Evolutionary conservation across 2,329 filamentous ascomycete species (phyloP), one percentile per base, ranked within the genome.

Genomic region (Salinomyces thailandicus): DNA sequence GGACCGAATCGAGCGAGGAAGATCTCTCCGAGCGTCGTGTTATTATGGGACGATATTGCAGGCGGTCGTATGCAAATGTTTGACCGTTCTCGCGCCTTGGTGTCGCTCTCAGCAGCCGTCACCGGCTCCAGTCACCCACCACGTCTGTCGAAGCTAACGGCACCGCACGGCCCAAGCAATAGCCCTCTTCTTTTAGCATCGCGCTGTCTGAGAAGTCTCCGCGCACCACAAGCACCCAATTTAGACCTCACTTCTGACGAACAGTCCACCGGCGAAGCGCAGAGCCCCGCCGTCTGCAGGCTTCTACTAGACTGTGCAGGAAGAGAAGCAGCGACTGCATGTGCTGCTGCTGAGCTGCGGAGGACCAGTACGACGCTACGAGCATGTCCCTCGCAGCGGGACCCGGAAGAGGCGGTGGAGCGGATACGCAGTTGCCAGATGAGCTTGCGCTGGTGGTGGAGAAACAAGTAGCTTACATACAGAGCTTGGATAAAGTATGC

Each of bases 391-490:
- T 78, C 33, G 72, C 72, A 41, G 72, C 74, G 34, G 74, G 74
- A 16, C 74, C 74, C 31, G 74, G 74, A 38, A 64, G 70, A 43
- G 57, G 57, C 38, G 60, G 69, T 46, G 57, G 57, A 38, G 58
- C 46, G 31, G 36, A 52, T 31, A 53, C 39, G 42, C 54, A 52
- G 31, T 52, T 64, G 43, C 63, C 67, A 13, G 54, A 62, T 39
- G 66, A 71, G 46, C 62, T 72, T 45, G 60, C 65, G 33, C 65
- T 79, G 38, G 69, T 66, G 43, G 60, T 70, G 35, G 67, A 77
- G 47, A 76, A 75, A 57, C 91, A 98, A 60, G 85, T 96, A 52
- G 77, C 78, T 57, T 98, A 96, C 61, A 85, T 98, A 50, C 85
- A 93, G 63, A 85, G 81, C 54, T 72, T 98, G 50, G 86, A 98